phyloP scores from a whole-genome alignment of 2,329 filamentous ascomycete genomes.

The Colletotrichum euphorbiae region DNA sequence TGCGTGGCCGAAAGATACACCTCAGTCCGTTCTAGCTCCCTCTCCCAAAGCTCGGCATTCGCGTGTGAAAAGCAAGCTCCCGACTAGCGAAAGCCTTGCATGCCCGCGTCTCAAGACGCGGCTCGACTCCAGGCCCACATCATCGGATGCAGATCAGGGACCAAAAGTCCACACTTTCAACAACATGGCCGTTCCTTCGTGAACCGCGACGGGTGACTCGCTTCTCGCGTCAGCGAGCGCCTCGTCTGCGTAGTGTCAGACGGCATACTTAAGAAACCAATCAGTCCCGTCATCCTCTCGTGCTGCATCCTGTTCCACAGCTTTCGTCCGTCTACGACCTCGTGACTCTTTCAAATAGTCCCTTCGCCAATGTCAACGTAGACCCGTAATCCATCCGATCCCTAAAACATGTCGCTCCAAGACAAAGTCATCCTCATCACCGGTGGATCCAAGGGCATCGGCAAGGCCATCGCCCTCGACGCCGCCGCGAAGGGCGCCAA shows the following conservation, averaged over 20 bases:
- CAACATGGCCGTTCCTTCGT: background rate
- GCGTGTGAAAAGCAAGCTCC: slow-evolving; percentile 10
- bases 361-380: background rate
- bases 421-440: slow-evolving; percentile 63
- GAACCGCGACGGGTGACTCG: background rate
- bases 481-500: slow-evolving; percentile 67
- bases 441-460: slow-evolving; percentile 69
- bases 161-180: background rate
- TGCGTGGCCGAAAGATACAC: too few relatives aligned
- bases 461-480: slow-evolving; percentile 67
- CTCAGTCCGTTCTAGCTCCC: background rate
- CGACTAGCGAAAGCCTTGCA: background rate
- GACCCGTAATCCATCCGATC: background rate
- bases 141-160: slow-evolving; percentile 2
- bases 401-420: slow-evolving; percentile 47
- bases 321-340: too few relatives aligned
- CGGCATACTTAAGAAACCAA: background rate
- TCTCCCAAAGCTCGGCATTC: slow-evolving; percentile 10
- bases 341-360: background rate
- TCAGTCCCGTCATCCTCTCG: background rate
- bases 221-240: slow-evolving; percentile 1
- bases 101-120: too few relatives aligned
- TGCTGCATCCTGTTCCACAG: background rate
- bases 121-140: background rate
- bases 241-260: background rate